Conservation (phyloP, 73 alveolate species). For the Strombidium stylifer region DNA sequence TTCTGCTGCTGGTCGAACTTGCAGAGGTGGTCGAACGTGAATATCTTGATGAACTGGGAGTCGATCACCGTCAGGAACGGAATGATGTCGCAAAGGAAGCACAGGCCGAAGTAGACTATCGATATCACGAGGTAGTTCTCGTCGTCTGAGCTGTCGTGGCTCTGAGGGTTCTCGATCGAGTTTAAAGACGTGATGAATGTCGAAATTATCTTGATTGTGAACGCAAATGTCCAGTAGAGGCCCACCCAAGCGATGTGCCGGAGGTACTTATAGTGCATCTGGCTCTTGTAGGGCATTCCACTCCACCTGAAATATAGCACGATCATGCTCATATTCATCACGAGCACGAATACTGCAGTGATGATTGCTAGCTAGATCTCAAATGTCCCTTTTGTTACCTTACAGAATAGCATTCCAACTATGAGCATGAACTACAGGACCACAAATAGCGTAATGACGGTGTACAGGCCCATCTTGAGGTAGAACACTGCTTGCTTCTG, state of each 20-base stretch:
- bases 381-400: no score
- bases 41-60: conserved; percentile 9
- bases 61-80: conserved; percentile 15
- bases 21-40: not conserved
- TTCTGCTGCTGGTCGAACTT: not conserved
- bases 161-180: no score
- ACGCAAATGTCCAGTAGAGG: conserved; percentile 26
- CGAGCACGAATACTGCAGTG: no score
- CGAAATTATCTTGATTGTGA: conserved; percentile 2
- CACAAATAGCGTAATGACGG: no score
- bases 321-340: not conserved
- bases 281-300: conserved; percentile 20
- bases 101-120: no score
- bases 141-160: no score
- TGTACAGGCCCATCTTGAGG: no score
- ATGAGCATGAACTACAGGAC: no score
- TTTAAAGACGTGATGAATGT: no score
- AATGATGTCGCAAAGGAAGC: not conserved
- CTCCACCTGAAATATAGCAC: not conserved
- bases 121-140: conserved; percentile 57
- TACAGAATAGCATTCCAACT: no score
- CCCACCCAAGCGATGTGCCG: conserved; percentile 1
- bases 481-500: no score
- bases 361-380: no score
- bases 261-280: not conserved